Evolutionary conservation across 495 filamentous ascomycete species (phyloP).

Genomic region (Trichoderma virens): DNA sequence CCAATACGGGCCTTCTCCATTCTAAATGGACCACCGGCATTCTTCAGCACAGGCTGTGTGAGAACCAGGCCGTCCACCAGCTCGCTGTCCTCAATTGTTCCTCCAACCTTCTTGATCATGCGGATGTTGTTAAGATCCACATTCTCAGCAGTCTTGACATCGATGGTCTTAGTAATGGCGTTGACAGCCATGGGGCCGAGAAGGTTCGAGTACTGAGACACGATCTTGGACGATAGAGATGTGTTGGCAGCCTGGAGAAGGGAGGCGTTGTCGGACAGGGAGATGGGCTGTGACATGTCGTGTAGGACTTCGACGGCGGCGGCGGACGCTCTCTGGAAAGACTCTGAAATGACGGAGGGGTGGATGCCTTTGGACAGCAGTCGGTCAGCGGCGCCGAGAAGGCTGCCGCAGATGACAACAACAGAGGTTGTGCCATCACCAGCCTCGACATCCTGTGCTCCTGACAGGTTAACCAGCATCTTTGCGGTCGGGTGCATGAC

Average conservation of each 20-base stretch:
- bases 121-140: conserved; percentile 94
- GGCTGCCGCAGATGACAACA: conserved; percentile 90
- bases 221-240: conserved; percentile 96
- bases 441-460: conserved; percentile 96
- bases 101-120: conserved; percentile 95
- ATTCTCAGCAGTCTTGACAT: conserved; percentile 89
- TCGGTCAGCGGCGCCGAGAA: conserved; percentile 88
- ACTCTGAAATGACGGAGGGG: conserved; percentile 93
- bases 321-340: conserved; percentile 89
- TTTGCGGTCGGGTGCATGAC: conserved; percentile 98
- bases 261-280: conserved; percentile 76
- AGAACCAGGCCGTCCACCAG: conserved; percentile 92
- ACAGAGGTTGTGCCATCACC: conserved; percentile 98
- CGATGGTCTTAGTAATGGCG: conserved; percentile 88
- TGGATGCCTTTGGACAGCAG: conserved; percentile 89
- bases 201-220: conserved; percentile 87
- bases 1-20: conserved; percentile 98
- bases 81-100: conserved; percentile 97
- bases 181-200: conserved; percentile 96
- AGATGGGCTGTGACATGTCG: conserved; percentile 91
- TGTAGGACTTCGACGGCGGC: conserved; percentile 84
- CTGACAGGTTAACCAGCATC: conserved; percentile 96
- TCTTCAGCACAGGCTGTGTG: conserved; percentile 89
- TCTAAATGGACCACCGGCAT: conserved; percentile 78
- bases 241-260: conserved; percentile 95